Conservation (phyloP, 169 alveolate species). For the Ichthyophthirius multifiliis region DNA sequence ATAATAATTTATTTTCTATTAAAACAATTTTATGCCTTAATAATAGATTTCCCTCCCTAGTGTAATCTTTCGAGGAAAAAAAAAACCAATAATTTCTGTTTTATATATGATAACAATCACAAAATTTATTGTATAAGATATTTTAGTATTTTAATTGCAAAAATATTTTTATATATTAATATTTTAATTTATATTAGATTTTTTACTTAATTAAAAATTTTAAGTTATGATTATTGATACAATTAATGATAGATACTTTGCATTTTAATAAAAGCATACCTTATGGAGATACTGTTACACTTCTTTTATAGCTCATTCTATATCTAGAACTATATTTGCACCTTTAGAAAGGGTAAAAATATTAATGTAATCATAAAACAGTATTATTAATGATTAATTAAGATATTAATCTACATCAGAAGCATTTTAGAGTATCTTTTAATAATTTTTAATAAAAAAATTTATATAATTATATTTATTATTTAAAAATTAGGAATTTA, state of each 20-base stretch:
- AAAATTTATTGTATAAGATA: neutral
- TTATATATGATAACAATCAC: neutral
- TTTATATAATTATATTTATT: too few relatives aligned
- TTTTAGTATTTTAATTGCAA: neutral
- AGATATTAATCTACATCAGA: neutral
- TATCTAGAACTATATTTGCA: neutral
- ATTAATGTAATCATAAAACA: neutral
- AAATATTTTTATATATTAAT: neutral
- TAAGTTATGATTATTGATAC: neutral
- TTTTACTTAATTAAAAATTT: too few relatives aligned
- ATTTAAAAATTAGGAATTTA: neutral
- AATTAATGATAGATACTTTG: neutral
- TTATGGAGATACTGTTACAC: neutral
- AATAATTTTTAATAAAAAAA: neutral
- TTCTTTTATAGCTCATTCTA: neutral
- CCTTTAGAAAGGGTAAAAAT: neutral
- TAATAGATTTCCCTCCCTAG: neutral
- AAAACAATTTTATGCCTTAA: too few relatives aligned
- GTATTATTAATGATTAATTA: neutral
- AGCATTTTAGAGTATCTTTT: neutral
- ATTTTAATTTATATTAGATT: too few relatives aligned
- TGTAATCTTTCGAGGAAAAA: too few relatives aligned
- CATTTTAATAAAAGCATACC: neutral
- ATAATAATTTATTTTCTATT: too few relatives aligned
- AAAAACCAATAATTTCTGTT: neutral